Evolutionary conservation across 164 flowering plant genomes (phyloP).

Genomic region (Stephania yunnanensis): DNA sequence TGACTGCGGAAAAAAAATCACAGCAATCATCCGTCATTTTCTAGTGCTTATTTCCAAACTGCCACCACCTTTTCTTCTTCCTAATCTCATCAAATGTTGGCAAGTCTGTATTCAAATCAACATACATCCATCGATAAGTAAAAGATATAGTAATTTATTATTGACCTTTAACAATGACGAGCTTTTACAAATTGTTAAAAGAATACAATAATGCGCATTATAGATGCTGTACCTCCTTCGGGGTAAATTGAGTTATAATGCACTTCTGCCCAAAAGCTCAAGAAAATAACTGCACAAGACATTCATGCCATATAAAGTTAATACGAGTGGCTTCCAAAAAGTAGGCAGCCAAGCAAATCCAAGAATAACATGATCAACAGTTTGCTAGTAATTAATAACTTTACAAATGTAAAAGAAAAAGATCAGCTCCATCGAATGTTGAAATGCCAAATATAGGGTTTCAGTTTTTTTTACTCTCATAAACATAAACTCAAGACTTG

Average conservation of each 20-base stretch:
- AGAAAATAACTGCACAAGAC: conserved; percentile 31
- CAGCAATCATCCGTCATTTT: conserved; percentile 12
- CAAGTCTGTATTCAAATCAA: conserved; percentile 29
- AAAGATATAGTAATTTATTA: neutral
- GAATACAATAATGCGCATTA: neutral
- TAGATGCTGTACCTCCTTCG: conserved; percentile 27
- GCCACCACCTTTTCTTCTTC: conserved; percentile 57
- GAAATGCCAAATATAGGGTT: neutral
- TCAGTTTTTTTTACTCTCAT: neutral
- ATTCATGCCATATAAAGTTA: neutral
- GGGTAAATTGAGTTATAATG: conserved; percentile 42
- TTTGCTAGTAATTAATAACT: neutral
- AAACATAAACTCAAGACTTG: neutral
- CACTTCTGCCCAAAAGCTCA: conserved; percentile 47
- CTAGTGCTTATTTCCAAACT: conserved; percentile 38
- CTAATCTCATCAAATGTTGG: conserved; percentile 39
- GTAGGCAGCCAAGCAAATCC: too few species aligned
- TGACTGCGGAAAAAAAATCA: conserved; percentile 2
- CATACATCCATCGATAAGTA: neutral
- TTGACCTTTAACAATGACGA: neutral
- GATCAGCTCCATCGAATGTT: neutral
- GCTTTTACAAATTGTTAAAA: neutral
- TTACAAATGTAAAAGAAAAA: neutral
- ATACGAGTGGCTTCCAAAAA: neutral
- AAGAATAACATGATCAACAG: neutral